Base-by-base conservation (phyloP, 2,329 filamentous ascomycete species). In the Penicillium sp. region DNA sequence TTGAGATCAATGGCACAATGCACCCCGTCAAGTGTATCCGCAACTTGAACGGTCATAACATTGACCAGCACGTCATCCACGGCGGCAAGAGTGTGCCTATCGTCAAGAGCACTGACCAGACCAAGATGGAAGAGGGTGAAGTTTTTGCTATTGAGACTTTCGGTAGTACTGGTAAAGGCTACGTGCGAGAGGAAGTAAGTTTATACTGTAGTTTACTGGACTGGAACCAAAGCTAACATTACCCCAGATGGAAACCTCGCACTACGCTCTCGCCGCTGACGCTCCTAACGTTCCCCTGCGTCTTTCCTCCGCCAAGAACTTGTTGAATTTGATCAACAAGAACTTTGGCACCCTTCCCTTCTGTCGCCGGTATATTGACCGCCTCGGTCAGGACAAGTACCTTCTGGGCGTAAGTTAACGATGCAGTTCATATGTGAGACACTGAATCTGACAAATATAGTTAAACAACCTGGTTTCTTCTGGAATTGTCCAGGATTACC, bases 91-190 rank as follows among this genome's bases (percentile, higher is more conserved):
- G 89, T 63, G 90, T 97, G 50, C 93, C 92, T 0, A 96, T 97
- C 68, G 91, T 97, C 61, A 96, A 96, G 80, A 88, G 86, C 60
- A 84, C 85, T 60, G 90, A 96, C 69, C 86, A 88, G 72, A 95
- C 91, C 50, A 96, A 96, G 82, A 97, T 97, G 93, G 92, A 97
- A 78, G 93, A 97, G 76, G 92, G 92, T 40, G 92, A 97, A 70
- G 87, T 92, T 18, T 97, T 95, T 74, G 92, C 92, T 62, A 96
- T 97, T 66, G 92, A 97, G 79, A 97, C 92, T 0, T 97, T 97
- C 74, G 93, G 92, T 58, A 94, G 89, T 72, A 97, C 92, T 22
- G 93, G 92, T 61, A 92, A 90, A 72, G 92, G 92, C 62, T 89
- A 90, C 70, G 90, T 96, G 55, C 80, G 85, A 62, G 92, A 97